Evolutionary conservation across 352 stramenopile species (phyloP).

Genomic region (Elongisporangium prolatum): DNA sequence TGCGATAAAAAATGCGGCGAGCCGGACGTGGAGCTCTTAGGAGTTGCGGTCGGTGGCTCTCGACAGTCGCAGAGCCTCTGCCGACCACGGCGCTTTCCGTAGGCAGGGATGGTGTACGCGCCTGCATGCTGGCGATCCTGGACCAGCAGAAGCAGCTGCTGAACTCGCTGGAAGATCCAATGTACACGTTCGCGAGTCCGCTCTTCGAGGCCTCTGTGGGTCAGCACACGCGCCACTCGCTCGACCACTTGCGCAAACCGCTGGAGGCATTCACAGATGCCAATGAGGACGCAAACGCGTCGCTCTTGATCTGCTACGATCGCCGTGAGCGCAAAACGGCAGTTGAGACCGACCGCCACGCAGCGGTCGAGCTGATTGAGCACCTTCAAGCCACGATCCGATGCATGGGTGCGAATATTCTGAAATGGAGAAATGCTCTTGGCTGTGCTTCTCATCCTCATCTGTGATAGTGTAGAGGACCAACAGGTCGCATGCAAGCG

Average conservation of each 20-base stretch:
- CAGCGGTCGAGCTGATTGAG: constrained; percentile 53
- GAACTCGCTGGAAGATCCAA: constrained; percentile 30
- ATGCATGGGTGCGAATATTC: constrained; percentile 16
- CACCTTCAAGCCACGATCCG: constrained; percentile 29
- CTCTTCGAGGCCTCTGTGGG: constrained; percentile 57
- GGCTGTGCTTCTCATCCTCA: not conserved
- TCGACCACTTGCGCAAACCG: constrained; percentile 76
- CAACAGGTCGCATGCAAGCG: constrained; percentile 10
- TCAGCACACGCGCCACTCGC: constrained; percentile 73
- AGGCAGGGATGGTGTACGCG: constrained; percentile 16
- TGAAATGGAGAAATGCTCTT: too few species aligned
- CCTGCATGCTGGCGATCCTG: constrained; percentile 58
- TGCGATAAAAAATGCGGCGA: not conserved
- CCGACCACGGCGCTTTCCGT: constrained; percentile 3
- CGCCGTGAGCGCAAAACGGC: constrained; percentile 58
- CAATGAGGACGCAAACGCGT: not conserved
- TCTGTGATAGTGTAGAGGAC: constrained; percentile 5
- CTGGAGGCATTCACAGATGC: constrained; percentile 29
- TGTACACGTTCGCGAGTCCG: constrained; percentile 67
- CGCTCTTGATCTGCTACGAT: constrained; percentile 53
- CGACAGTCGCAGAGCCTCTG: not conserved
- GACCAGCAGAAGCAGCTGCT: constrained; percentile 61
- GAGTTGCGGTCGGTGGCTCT: not conserved
- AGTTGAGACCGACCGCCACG: constrained; percentile 52
- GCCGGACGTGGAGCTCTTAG: not conserved